Conservation (phyloP, 331 rosid species). For the Acacia concinna region DNA sequence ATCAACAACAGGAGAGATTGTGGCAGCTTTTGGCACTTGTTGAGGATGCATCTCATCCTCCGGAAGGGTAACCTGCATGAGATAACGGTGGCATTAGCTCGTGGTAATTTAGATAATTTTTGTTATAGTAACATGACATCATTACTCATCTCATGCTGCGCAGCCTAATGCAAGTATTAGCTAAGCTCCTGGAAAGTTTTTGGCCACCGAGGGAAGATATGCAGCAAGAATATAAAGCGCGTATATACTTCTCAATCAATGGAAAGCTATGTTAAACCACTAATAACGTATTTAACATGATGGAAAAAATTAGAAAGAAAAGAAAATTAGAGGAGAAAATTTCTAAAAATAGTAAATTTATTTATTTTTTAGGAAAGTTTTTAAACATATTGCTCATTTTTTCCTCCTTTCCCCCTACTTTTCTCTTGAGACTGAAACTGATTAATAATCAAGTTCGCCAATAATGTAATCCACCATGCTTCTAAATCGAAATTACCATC, state of each 20-base stretch:
- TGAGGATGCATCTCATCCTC: slow-evolving; percentile 35
- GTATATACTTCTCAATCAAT: not conserved
- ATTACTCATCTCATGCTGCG: not conserved
- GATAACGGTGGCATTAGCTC: not conserved
- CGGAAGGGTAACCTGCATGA: slow-evolving; percentile 43
- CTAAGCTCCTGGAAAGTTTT: not conserved
- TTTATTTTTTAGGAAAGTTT: no score
- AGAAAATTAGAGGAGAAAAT: no score
- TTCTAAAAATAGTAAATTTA: no score
- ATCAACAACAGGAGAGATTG: slow-evolving; percentile 50
- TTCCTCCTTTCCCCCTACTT: no score
- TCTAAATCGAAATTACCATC: not conserved
- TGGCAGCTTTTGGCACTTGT: slow-evolving; percentile 29
- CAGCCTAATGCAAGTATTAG: not conserved
- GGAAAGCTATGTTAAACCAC: not conserved
- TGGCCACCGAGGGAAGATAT: not conserved
- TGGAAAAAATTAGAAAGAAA: no score
- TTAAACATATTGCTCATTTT: no score
- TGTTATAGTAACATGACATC: not conserved
- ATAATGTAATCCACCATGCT: not conserved
- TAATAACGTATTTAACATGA: no score
- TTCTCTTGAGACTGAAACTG: no score
- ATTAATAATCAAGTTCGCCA: not conserved
- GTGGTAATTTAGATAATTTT: not conserved
- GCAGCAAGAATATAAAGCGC: no score